phyloP scores from a whole-genome alignment of 2,329 filamentous ascomycete species.

The Tothia fuscella region DNA sequence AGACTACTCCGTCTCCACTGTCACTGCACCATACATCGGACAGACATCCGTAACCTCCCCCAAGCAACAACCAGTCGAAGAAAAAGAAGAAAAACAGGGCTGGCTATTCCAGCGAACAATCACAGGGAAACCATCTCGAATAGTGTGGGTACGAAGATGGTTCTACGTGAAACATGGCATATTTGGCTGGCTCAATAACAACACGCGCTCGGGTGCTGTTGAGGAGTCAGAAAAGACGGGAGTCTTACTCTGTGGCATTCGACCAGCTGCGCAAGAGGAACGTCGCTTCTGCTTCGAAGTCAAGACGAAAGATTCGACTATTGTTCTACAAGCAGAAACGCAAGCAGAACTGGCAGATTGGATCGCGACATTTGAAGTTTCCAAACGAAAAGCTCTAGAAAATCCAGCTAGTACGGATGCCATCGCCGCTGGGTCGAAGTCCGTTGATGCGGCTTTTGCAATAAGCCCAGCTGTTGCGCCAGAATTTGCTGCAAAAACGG shows the following conservation, averaged over 20 bases:
- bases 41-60: slow-evolving; percentile 40
- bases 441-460: slow-evolving; percentile 67
- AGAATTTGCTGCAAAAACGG: slow-evolving; percentile 74
- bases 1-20: slow-evolving; percentile 80
- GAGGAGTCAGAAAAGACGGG: slow-evolving; percentile 95
- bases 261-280: slow-evolving; percentile 84
- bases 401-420: slow-evolving; percentile 41
- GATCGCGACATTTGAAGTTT: slow-evolving; percentile 85
- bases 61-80: slow-evolving; percentile 40
- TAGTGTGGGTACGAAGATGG: slow-evolving; percentile 86
- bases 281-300: slow-evolving; percentile 95
- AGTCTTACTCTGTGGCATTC: slow-evolving; percentile 83
- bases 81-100: slow-evolving; percentile 70
- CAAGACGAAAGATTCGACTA: slow-evolving; percentile 88
- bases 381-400: slow-evolving; percentile 85
- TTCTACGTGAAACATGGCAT: slow-evolving; percentile 93
- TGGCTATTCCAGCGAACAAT: slow-evolving; percentile 80
- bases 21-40: slow-evolving; percentile 69
- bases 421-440: slow-evolving; percentile 28
- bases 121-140: slow-evolving; percentile 77
- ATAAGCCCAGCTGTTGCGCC: slow-evolving; percentile 80
- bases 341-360: slow-evolving; percentile 87
- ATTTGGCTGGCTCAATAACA: slow-evolving; percentile 83
- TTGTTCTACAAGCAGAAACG: slow-evolving; percentile 85
- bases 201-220: slow-evolving; percentile 62